phyloP scores from a whole-genome alignment of 192 early-diverging fungal species.

The Bifiguratus adelaidae region DNA sequence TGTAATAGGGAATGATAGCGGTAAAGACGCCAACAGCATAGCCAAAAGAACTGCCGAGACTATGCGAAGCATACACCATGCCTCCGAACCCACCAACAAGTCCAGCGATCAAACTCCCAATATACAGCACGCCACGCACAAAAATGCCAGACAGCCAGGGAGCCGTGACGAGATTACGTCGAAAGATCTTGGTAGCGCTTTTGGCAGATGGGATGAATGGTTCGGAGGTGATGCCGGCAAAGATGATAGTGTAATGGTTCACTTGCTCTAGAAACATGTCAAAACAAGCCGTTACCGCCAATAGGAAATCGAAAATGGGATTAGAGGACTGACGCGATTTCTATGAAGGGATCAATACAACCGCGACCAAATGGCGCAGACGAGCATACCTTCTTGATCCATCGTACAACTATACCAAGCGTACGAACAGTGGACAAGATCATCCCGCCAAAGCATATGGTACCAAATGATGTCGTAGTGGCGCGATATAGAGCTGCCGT shows the following conservation, averaged over 20 bases:
- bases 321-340: too few species aligned
- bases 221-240: constrained; percentile 58
- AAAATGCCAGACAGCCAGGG: constrained; percentile 22
- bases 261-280: constrained; percentile 34
- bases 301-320: too few species aligned
- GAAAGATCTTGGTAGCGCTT: constrained; percentile 57
- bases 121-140: constrained; percentile 23
- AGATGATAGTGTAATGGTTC: constrained; percentile 59
- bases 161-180: constrained; percentile 57
- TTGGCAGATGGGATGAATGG: constrained; percentile 43
- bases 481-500: constrained; percentile 33
- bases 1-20: constrained; percentile 48
- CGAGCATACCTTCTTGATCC: constrained; percentile 43
- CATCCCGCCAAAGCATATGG: constrained; percentile 49
- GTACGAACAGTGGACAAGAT: constrained; percentile 48
- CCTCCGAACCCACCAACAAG: constrained; percentile 43
- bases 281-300: too few species aligned
- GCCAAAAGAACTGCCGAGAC: constrained; percentile 46
- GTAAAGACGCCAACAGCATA: constrained; percentile 52
- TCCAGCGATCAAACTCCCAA: constrained; percentile 46
- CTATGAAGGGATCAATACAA: too few species aligned
- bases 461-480: constrained; percentile 50
- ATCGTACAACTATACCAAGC: constrained; percentile 25
- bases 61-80: constrained; percentile 44
- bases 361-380: too few species aligned